phyloP scores from a whole-genome alignment of 2,329 filamentous ascomycete species.

The Curvularia verruculosa region DNA sequence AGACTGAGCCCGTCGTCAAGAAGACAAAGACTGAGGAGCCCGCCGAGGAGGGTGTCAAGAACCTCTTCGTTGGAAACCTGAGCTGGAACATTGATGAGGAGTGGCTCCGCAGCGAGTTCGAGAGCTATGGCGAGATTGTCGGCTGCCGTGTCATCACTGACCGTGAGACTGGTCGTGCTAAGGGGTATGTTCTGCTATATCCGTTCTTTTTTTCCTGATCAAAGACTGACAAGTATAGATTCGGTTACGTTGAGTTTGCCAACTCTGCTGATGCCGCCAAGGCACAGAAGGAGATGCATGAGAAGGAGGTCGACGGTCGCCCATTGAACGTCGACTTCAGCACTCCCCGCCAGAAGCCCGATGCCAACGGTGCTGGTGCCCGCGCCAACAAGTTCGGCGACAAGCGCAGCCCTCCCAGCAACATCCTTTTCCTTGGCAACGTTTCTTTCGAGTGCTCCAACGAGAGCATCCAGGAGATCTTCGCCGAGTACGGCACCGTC shows the following conservation, averaged over 20 bases:
- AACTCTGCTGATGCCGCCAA: slow-evolving; percentile 70
- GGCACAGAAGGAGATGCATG: slow-evolving; percentile 77
- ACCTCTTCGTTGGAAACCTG: slow-evolving; percentile 88
- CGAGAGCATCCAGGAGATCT: slow-evolving; percentile 74
- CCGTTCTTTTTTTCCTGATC: not conserved
- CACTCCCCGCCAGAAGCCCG: slow-evolving; percentile 66
- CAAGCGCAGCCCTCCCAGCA: slow-evolving; percentile 75
- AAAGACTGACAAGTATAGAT: slow-evolving; percentile 55
- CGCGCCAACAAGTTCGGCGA: slow-evolving; percentile 78
- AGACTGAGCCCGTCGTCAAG: slow-evolving; percentile 62
- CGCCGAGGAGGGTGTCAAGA: slow-evolving; percentile 60
- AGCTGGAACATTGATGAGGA: slow-evolving; percentile 91
- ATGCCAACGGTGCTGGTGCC: slow-evolving; percentile 51
- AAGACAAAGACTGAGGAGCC: slow-evolving; percentile 68
- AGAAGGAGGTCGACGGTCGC: slow-evolving; percentile 74
- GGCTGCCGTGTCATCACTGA: slow-evolving; percentile 83
- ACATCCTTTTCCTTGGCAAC: slow-evolving; percentile 92
- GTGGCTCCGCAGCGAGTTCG: slow-evolving; percentile 79
- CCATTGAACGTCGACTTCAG: slow-evolving; percentile 80
- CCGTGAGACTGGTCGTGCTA: slow-evolving; percentile 79
- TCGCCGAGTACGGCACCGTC: slow-evolving; percentile 72
- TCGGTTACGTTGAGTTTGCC: slow-evolving; percentile 90
- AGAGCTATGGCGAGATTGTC: slow-evolving; percentile 74
- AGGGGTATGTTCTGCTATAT: slow-evolving; percentile 64
- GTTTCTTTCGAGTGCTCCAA: slow-evolving; percentile 83